phyloP scores from a whole-genome alignment of 192 early-diverging fungal genomes.

The Coemansia sp. region DNA sequence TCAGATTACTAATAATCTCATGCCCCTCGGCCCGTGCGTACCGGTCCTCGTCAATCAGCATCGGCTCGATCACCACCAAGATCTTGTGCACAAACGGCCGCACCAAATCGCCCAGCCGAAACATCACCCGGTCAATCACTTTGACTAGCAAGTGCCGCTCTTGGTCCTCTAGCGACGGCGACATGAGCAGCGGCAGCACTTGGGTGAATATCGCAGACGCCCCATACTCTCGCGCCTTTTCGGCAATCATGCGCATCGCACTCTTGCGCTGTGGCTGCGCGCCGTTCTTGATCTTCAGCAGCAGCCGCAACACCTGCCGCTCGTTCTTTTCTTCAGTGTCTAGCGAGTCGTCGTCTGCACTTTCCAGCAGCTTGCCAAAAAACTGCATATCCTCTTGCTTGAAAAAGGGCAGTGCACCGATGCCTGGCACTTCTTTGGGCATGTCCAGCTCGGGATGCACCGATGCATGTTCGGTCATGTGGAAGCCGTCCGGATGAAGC shows the following conservation, averaged over 20 bases:
- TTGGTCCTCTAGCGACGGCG: constrained; percentile 95
- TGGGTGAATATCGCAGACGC: constrained; percentile 94
- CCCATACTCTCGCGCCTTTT: constrained; percentile 93
- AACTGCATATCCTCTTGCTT: constrained; percentile 97
- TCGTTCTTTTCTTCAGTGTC: constrained; percentile 88
- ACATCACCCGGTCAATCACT: constrained; percentile 94
- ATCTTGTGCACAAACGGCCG: constrained; percentile 98
- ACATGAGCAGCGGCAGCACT: constrained; percentile 94
- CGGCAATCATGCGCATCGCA: constrained; percentile 92
- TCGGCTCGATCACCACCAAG: constrained; percentile 96
- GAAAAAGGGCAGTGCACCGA: constrained; percentile 86
- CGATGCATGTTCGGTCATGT: constrained; percentile 77
- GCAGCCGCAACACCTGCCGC: constrained; percentile 90
- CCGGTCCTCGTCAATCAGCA: constrained; percentile 96
- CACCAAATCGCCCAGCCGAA: constrained; percentile 94
- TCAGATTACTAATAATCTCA: constrained; percentile 96
- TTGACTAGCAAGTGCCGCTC: constrained; percentile 98
- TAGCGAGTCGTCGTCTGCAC: constrained; percentile 78
- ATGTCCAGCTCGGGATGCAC: constrained; percentile 64
- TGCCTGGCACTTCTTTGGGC: constrained; percentile 83
- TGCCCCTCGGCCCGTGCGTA: constrained; percentile 96
- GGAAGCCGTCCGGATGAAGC: constrained; percentile 67
- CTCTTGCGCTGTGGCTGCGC: constrained; percentile 90
- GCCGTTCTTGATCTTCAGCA: constrained; percentile 99
- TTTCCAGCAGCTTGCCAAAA: constrained; percentile 88